Percentiles rank a stretch among this genome's conserved stretches.
phyloP scores from a whole-genome alignment of 345 rosid species.

The Gossypium sturtianum region DNA sequence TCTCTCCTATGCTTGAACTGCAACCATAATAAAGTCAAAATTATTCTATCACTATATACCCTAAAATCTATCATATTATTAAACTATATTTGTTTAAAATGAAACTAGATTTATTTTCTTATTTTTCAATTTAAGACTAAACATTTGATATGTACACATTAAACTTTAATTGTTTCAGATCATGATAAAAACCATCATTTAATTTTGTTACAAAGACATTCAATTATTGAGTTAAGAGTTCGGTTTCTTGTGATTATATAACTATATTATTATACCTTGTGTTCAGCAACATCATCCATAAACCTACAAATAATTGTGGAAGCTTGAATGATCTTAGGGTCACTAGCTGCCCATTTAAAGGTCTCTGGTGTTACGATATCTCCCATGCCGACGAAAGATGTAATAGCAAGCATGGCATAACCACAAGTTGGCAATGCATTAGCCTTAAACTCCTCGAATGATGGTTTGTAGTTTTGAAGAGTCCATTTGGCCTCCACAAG shows the following conservation, averaged over 20 bases:
- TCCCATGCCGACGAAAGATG: conserved; percentile 27
- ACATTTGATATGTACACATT: too few species aligned
- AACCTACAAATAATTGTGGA: conserved; percentile 19
- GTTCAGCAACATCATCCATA: conserved; percentile 27
- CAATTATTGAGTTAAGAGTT: background rate
- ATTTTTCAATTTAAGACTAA: too few species aligned
- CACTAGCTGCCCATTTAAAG: conserved; percentile 17
- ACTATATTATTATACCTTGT: background rate
- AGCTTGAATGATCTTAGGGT: conserved; percentile 22
- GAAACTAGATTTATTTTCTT: too few species aligned
- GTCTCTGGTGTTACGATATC: conserved; percentile 10
- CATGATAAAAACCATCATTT: too few species aligned
- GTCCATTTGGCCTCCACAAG: conserved; percentile 29
- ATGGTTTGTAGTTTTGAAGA: conserved; percentile 16
- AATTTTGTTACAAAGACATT: background rate
- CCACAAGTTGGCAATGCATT: conserved; percentile 8
- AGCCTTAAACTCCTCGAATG: conserved; percentile 27
- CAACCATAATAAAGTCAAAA: background rate
- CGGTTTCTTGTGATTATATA: background rate
- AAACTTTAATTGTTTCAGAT: too few species aligned
- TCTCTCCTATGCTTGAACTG: conserved; percentile 1
- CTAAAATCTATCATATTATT: too few species aligned
- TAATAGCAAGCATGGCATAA: conserved; percentile 9
- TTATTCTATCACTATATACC: background rate
- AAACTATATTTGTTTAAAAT: too few species aligned